A percentile compares a stretch with the other conserved stretches of the same genome.
These are phyloP conservation scores for Sporothrix humicola DNA, from an alignment of 2,329 filamentous ascomycete species.

Conservation along the genomic window DNA sequence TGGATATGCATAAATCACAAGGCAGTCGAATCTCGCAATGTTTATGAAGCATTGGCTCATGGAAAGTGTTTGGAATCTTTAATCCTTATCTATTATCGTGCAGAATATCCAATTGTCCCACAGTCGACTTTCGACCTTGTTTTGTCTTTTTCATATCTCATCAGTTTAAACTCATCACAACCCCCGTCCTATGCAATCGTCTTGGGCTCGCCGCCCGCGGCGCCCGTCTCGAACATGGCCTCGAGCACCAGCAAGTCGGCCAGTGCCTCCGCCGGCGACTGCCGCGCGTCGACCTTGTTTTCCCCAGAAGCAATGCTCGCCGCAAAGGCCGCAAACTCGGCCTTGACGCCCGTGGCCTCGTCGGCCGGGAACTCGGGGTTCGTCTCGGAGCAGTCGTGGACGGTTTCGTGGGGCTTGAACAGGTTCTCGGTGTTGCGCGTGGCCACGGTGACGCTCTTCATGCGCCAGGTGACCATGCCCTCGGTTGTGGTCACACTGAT, in stretches of 20 bases:
- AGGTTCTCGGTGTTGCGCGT: conserved; percentile 25
- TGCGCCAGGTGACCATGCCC: conserved; percentile 42
- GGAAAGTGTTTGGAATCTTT: neutral
- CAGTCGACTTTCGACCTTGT: neutral
- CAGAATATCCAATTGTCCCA: neutral
- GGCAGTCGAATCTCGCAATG: neutral
- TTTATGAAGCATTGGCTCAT: neutral
- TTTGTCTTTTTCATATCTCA: neutral
- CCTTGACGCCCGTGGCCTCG: conserved; percentile 41
- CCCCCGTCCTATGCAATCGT: conserved; percentile 12
- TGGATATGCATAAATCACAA: neutral
- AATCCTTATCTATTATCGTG: neutral
- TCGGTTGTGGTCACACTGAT: conserved; percentile 42
- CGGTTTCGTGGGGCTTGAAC: conserved; percentile 15
- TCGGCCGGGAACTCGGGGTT: conserved; percentile 29
- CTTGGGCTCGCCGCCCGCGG: conserved; percentile 32
- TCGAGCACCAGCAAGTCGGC: conserved; percentile 44
- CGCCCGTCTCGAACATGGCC: conserved; percentile 43
- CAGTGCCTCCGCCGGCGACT: conserved; percentile 44
- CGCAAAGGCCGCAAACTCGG: conserved; percentile 44
- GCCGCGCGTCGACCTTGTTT: conserved; percentile 37
- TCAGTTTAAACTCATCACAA: no score
- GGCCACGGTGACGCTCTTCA: conserved; percentile 38
- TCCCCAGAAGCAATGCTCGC: conserved; percentile 39
- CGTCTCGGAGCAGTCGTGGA: conserved; percentile 38